Evolutionary conservation across 1,284 basidiomycete species (phyloP).

Genomic region (Naganishia albida): DNA sequence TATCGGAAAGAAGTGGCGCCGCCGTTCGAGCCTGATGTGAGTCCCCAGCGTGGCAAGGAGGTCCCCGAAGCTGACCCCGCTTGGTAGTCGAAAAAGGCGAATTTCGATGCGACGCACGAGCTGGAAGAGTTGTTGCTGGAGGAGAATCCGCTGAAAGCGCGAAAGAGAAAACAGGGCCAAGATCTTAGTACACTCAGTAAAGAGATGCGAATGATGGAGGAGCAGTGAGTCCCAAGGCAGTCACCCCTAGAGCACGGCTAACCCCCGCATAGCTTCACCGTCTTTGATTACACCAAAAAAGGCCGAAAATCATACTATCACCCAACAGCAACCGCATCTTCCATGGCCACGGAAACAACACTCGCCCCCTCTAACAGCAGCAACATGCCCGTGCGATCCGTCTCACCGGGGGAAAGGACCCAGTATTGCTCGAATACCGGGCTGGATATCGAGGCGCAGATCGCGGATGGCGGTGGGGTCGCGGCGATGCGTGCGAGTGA

Average conservation of each 20-base stretch:
- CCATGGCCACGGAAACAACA: constrained; percentile 24
- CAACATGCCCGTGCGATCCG: not conserved
- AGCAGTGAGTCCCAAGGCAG: constrained; percentile 68
- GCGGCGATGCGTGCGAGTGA: constrained; percentile 40
- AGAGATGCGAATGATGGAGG: constrained; percentile 97
- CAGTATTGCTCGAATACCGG: constrained; percentile 48
- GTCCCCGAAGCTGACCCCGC: not conserved
- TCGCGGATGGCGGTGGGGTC: constrained; percentile 54
- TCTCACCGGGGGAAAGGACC: constrained; percentile 40
- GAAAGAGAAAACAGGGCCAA: constrained; percentile 71
- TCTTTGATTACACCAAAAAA: constrained; percentile 52
- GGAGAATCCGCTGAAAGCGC: constrained; percentile 95
- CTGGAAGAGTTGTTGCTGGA: constrained; percentile 92
- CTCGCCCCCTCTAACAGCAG: constrained; percentile 9
- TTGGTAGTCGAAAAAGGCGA: constrained; percentile 86
- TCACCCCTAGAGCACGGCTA: not conserved
- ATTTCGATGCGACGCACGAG: constrained; percentile 99
- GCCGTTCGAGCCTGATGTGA: constrained; percentile 83
- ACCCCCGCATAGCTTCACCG: constrained; percentile 46
- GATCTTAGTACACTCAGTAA: constrained; percentile 79
- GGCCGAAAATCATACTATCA: constrained; percentile 52
- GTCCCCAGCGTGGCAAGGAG: constrained; percentile 31
- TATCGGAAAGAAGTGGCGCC: constrained; percentile 75
- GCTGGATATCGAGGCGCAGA: constrained; percentile 52
- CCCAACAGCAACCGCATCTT: constrained; percentile 33